Base-by-base conservation (phyloP, 2,329 filamentous ascomycete genomes). In the Colletotrichum eleusines region DNA sequence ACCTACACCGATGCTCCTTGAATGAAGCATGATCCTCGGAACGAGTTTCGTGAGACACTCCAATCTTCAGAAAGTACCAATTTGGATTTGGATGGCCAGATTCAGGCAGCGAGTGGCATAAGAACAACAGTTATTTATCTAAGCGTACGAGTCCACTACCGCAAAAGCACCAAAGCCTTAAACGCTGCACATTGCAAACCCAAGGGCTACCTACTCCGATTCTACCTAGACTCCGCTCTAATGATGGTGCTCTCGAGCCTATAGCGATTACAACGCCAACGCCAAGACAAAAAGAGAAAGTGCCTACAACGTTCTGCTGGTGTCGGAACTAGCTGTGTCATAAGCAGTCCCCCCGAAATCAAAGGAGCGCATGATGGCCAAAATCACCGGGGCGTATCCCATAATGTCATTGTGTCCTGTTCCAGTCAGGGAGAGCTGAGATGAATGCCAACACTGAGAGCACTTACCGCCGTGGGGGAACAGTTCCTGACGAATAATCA, bases 381-480 rank as follows among this genome's bases (percentile, higher is more conserved):
- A 80, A 11, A 87, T 79, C 20, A 94, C 88, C 5, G 90, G 86
- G 1, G 90, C 86, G 76, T 88, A 92, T 8, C 88, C 88, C 78
- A 93, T 86, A 48, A 94, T 85, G 61, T 87, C 83, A 76, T 94
- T 94, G 77, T 95, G 92, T 7, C 89, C 91, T 92, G 66, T 1
- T 42, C 44, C 5, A 31, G 69, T 77, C 51, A 78, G 70, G 42
- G 4, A 40, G 51, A 65, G 8, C 3, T 8, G 1, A 6, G 20
- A 5, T 7, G n/a, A 9, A 14, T 33, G 18, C 14, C 5, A 35
- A n/a, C 44, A 4, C 9, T 3, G 16, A 1, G 16, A 1, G 18
- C 18, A 79, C 86, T 79, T 74, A 89, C 88, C 87, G 74, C 88
- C 88, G 57, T 86, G 83, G 12, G 85, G 83, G 38, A 87, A 84